phyloP scores from a whole-genome alignment of 441 rosid species.

The Erodium moschatum region DNA sequence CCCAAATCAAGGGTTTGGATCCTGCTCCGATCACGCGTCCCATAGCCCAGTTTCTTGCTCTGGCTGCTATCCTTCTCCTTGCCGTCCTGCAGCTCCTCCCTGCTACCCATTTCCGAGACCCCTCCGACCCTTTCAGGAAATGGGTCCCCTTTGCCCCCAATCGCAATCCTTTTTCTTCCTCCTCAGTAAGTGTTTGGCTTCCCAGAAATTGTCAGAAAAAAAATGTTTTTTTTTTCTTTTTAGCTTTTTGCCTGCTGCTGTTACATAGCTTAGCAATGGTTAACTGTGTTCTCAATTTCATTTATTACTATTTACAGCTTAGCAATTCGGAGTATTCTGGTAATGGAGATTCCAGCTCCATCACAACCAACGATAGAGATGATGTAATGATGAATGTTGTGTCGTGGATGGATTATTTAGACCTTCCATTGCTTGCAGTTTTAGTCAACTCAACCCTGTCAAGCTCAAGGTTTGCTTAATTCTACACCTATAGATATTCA shows the following conservation, averaged over 20 bases:
- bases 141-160: slow-evolving; percentile 28
- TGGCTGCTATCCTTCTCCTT: slow-evolving; percentile 23
- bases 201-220: not conserved
- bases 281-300: not conserved
- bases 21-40: slow-evolving; percentile 28
- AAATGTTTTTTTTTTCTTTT: not conserved
- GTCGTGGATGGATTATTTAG: slow-evolving; percentile 40
- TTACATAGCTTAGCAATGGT: not conserved
- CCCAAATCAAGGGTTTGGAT: slow-evolving; percentile 5
- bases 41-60: slow-evolving; percentile 23
- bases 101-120: slow-evolving; percentile 39
- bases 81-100: slow-evolving; percentile 35
- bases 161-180: not conserved
- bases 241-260: not conserved
- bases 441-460: slow-evolving; percentile 39
- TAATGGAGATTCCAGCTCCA: slow-evolving; percentile 10
- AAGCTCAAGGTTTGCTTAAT: slow-evolving; percentile 28
- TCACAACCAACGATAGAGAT: slow-evolving; percentile 13
- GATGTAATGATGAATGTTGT: slow-evolving; percentile 35
- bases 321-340: slow-evolving; percentile 13
- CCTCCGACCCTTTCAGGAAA: slow-evolving; percentile 31
- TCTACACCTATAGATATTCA: not conserved
- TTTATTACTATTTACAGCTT: not conserved
- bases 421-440: slow-evolving; percentile 37
- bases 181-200: slow-evolving; percentile 17